phyloP scores from a whole-genome alignment of 371 early-diverging fungal genomes.

The Apophysomyces trapeziformis region DNA sequence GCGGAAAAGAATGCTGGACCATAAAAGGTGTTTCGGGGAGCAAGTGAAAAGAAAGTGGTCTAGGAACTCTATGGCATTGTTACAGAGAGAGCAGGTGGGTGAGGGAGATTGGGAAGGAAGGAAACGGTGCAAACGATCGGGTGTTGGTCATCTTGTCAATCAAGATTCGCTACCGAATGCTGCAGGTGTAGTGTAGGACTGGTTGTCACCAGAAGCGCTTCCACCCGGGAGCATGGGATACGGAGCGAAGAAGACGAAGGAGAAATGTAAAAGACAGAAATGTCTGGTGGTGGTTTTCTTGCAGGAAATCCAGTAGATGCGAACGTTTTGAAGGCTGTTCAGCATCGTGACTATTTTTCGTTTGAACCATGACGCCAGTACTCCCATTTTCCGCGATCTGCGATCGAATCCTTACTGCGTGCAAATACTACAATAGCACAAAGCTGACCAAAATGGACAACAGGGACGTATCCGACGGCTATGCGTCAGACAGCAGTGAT shows the following conservation, averaged over 20 bases:
- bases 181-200: neutral
- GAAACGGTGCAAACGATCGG: conserved; percentile 1
- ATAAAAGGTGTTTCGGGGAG: neutral
- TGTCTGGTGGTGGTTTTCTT: too few species aligned
- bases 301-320: too few species aligned
- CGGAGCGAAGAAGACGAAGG: too few species aligned
- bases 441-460: neutral
- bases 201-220: neutral
- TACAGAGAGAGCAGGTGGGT: neutral
- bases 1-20: neutral
- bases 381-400: too few species aligned
- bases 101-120: neutral
- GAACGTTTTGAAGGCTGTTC: too few species aligned
- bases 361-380: too few species aligned
- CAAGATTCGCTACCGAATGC: neutral
- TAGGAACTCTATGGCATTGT: neutral
- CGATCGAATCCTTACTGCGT: neutral
- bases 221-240: too few species aligned
- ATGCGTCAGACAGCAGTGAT: conserved; percentile 13
- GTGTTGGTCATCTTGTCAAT: neutral
- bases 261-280: too few species aligned
- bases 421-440: neutral
- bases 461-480: conserved; percentile 1
- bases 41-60: conserved; percentile 3
- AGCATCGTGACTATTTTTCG: too few species aligned